A percentile compares a stretch with the other conserved stretches of the same genome.
Evolutionary conservation across 2,329 filamentous ascomycete genomes (phyloP).

Genomic region (Fusarium abutilonis): DNA sequence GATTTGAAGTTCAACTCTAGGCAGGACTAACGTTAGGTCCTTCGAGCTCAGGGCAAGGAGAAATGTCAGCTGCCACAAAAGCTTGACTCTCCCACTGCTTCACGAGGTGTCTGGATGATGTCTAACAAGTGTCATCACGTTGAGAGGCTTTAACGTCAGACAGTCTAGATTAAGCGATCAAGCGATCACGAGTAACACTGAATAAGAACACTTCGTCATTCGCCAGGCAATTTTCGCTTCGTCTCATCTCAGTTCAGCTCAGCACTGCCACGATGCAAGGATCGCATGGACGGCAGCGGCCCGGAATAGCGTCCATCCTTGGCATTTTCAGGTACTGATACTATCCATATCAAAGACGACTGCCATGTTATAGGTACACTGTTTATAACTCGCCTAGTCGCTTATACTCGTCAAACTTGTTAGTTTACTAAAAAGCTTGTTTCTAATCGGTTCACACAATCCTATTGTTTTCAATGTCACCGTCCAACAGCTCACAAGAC

Average conservation of each 20-base stretch:
- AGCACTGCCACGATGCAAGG: constrained; percentile 31
- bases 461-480: not conserved
- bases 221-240: not conserved
- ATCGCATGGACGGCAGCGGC: constrained; percentile 26
- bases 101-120: not conserved
- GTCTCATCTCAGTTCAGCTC: constrained; percentile 13
- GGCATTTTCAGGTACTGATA: constrained; percentile 1
- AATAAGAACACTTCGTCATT: not conserved
- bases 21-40: not conserved
- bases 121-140: not conserved
- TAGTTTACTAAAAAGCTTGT: too few relatives aligned
- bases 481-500: not conserved
- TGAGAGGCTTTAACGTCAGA: not conserved
- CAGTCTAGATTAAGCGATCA: not conserved
- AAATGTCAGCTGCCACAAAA: constrained; percentile 13
- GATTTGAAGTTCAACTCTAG: too few relatives aligned
- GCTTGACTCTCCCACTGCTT: not conserved
- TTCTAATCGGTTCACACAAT: too few relatives aligned
- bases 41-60: constrained; percentile 2
- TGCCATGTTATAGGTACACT: too few relatives aligned
- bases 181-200: not conserved
- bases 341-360: too few relatives aligned
- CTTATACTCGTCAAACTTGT: too few relatives aligned
- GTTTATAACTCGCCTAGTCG: too few relatives aligned
- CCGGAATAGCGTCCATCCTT: constrained; percentile 31